Evolutionary conservation across 106 monocot species (phyloP).

Genomic region (Amphibolis antarctica): DNA sequence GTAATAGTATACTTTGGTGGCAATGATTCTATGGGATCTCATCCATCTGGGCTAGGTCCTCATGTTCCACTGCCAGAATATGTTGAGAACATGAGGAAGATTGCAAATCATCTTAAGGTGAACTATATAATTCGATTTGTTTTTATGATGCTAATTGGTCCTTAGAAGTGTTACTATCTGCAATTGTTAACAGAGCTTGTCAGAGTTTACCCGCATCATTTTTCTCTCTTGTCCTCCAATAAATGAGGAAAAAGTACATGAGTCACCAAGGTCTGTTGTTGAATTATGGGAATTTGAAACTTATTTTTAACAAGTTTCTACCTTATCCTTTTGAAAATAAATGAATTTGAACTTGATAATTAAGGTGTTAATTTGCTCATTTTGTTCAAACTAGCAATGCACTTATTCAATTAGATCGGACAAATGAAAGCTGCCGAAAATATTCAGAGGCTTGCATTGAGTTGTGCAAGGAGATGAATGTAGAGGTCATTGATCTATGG

Average conservation of each 20-base stretch:
- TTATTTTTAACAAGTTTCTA: no score
- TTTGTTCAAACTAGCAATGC: slow-evolving; percentile 13
- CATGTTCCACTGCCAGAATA: slow-evolving; percentile 84
- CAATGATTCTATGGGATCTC: slow-evolving; percentile 69
- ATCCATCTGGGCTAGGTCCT: slow-evolving; percentile 70
- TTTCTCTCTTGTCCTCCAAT: slow-evolving; percentile 76
- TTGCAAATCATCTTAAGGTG: slow-evolving; percentile 66
- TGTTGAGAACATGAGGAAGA: slow-evolving; percentile 67
- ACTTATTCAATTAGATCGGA: slow-evolving; percentile 37
- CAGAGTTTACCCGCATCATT: slow-evolving; percentile 56
- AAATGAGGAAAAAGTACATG: slow-evolving; percentile 53
- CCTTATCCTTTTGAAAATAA: no score
- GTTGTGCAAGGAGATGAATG: slow-evolving; percentile 56
- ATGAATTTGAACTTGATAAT: background rate
- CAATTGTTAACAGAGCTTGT: slow-evolving; percentile 41
- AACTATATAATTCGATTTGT: background rate
- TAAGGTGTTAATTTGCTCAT: background rate
- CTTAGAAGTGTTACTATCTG: background rate
- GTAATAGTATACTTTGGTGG: slow-evolving; percentile 87
- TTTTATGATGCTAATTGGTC: background rate
- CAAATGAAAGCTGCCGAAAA: slow-evolving; percentile 45
- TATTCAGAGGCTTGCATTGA: slow-evolving; percentile 77
- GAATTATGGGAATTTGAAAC: background rate
- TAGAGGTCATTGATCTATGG: slow-evolving; percentile 65
- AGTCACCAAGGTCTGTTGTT: slow-evolving; percentile 25